Conservation (phyloP, 2,329 filamentous ascomycete genomes). For the Penicillium sp. region DNA sequence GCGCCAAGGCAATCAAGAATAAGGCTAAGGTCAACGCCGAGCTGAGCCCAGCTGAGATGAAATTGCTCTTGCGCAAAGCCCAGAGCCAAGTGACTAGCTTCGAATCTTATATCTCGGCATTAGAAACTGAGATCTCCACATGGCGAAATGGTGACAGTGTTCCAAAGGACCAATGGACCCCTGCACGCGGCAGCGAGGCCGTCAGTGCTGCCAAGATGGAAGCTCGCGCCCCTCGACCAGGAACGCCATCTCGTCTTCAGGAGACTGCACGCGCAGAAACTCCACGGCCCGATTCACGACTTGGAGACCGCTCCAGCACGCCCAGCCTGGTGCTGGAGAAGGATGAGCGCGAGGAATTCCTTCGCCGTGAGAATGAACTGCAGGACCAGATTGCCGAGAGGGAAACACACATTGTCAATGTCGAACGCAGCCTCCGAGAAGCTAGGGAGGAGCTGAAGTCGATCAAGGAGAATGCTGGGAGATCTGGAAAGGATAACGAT, state of each 20-base stretch:
- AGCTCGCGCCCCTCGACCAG: slow-evolving; percentile 49
- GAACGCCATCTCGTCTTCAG: slow-evolving; percentile 47
- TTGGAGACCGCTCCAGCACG: slow-evolving; percentile 83
- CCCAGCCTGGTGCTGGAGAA: slow-evolving; percentile 89
- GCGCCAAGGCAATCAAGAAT: slow-evolving; percentile 99
- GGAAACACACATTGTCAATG: slow-evolving; percentile 77
- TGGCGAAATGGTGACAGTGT: slow-evolving; percentile 91
- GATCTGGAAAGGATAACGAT: slow-evolving; percentile 88
- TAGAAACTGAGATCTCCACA: slow-evolving; percentile 82
- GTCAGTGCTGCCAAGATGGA: slow-evolving; percentile 54
- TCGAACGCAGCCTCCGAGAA: slow-evolving; percentile 80
- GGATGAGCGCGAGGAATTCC: slow-evolving; percentile 94
- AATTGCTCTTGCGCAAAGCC: slow-evolving; percentile 87
- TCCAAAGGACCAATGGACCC: slow-evolving; percentile 85
- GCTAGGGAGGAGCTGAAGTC: slow-evolving; percentile 83
- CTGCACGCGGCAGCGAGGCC: slow-evolving; percentile 63
- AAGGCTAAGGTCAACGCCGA: slow-evolving; percentile 99
- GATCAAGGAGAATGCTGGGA: slow-evolving; percentile 83
- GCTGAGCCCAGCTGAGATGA: slow-evolving; percentile 92
- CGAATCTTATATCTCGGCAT: slow-evolving; percentile 78
- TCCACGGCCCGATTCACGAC: slow-evolving; percentile 64
- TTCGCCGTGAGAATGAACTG: slow-evolving; percentile 92
- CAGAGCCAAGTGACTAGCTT: slow-evolving; percentile 88
- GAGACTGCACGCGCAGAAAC: slow-evolving; percentile 61
- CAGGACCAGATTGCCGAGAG: slow-evolving; percentile 96